Base-by-base conservation (phyloP, 495 filamentous ascomycete species). In the Haplographium delicatum region DNA sequence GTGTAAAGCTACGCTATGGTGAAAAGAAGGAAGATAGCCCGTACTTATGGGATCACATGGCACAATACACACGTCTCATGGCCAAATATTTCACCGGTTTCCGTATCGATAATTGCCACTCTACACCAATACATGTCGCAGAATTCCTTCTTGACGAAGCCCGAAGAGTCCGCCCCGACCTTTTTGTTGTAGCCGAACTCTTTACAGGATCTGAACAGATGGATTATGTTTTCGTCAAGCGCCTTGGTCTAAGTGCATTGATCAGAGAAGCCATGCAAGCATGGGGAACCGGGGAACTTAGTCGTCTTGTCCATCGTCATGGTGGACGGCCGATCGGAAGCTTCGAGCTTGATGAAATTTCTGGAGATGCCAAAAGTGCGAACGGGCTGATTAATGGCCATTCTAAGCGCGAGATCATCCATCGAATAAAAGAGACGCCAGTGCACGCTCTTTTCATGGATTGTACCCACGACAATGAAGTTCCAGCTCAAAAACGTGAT, bases 211-310 rank as follows among this genome's bases (percentile, higher is more conserved):
- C 88, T 2, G 94, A 99, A 64, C 84, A 91, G 60, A 91, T 88
- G 73, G 94, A 99, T 62, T 96, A 93, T 58, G 72, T 93, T 10
- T 99, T 96, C 60, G 89, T 96, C 47, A 91, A 95, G 64, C 79
- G 89, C 10, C 76, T 99, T 10, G 90, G 91, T 13, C 74, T 99
- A 38, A 93, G 88, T 63, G 83, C 88, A 13, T 74, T 99, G 27
- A 90, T 99, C 56, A 80, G 94, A 47, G 94, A 99, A 66, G 91
- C 91, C 11, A 97, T 99, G 94, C 93, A 97, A 63, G 87, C 91
- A 16, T 97, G 91, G 91, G 91, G 86, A 58, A 95, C 93, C 0
- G 86, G 76, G 11, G 94, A 99, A 61, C 68, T 99, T 20, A 95
- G 88, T 62, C 79, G 90, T 40, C 72, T 97, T 9, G 89, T 99